These are phyloP conservation scores for Botryotinia narcissicola DNA, from an alignment of 2,329 filamentous ascomycete species.

Conservation along the genomic window DNA sequence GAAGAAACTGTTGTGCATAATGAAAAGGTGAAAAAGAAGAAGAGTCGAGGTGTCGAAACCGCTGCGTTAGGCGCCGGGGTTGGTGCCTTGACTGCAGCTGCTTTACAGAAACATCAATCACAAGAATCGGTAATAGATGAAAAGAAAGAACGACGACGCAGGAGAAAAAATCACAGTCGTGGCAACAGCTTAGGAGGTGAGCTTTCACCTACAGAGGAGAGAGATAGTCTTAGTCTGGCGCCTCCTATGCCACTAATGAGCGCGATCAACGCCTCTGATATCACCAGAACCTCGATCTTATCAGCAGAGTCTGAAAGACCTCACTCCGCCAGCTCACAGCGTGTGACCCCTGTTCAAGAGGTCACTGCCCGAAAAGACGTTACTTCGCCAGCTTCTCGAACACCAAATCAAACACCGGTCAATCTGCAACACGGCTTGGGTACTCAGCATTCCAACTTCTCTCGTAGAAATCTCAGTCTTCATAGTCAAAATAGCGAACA, in stretches of 20 bases:
- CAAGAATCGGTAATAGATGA: conserved; percentile 53
- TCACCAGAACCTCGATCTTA: conserved; percentile 83
- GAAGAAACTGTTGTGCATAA: conserved; percentile 50
- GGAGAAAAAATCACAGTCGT: conserved; percentile 48
- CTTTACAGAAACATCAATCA: conserved; percentile 64
- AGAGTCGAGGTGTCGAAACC: conserved; percentile 32
- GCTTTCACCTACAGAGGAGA: conserved; percentile 42
- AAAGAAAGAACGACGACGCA: conserved; percentile 42
- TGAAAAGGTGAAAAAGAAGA: conserved; percentile 43
- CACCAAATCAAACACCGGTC: conserved; percentile 59
- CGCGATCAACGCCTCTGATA: conserved; percentile 78
- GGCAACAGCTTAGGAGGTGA: conserved; percentile 44
- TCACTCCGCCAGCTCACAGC: conserved; percentile 54
- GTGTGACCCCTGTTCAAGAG: conserved; percentile 56
- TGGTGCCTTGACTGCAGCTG: conserved; percentile 59
- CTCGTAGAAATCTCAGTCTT: conserved; percentile 48
- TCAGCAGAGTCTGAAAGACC: conserved; percentile 77
- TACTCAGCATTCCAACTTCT: conserved; percentile 55
- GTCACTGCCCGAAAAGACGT: conserved; percentile 54
- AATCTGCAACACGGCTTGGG: conserved; percentile 59
- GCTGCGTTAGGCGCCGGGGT: conserved; percentile 42
- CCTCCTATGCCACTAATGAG: conserved; percentile 88
- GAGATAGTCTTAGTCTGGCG: conserved; percentile 52
- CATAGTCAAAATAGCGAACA: conserved; percentile 46
- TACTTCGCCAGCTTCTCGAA: conserved; percentile 58